Percentiles rank a stretch among this genome's conserved stretches.
phyloP scores from a whole-genome alignment of 805 yeast genomes.

The Spencermartinsiella europaea region DNA sequence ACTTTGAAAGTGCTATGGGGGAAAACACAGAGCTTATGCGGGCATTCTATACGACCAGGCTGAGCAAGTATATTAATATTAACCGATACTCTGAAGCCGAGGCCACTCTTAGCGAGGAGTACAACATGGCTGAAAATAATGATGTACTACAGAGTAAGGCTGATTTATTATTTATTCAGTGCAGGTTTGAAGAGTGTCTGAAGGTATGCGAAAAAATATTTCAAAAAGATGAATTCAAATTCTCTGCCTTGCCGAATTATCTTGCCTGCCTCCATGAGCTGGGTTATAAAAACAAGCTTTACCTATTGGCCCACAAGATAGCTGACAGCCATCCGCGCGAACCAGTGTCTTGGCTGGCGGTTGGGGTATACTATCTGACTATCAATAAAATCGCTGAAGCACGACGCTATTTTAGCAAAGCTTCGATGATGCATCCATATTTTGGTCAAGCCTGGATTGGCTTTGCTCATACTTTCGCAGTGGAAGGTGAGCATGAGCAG shows the following conservation, averaged over 20 bases:
- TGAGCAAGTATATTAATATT: conserved; percentile 64
- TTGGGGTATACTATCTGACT: conserved; percentile 82
- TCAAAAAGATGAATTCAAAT: conserved; percentile 58
- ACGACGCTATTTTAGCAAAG: conserved; percentile 78
- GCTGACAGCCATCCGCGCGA: conserved; percentile 79
- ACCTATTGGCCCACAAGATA: conserved; percentile 72
- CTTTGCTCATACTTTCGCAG: conserved; percentile 95
- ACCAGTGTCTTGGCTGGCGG: conserved; percentile 86
- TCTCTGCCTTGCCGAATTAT: conserved; percentile 69
- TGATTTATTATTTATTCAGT: conserved; percentile 64
- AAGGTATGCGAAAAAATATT: conserved; percentile 58
- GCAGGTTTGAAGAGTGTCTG: conserved; percentile 73
- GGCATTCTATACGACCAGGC: conserved; percentile 65
- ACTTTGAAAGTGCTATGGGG: conserved; percentile 58
- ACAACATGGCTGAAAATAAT: conserved; percentile 58
- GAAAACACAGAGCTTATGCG: conserved; percentile 78
- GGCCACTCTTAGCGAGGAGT: conserved; percentile 60
- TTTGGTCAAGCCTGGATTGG: conserved; percentile 98
- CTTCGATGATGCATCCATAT: conserved; percentile 81
- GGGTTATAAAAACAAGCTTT: conserved; percentile 75
- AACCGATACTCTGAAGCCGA: conserved; percentile 61
- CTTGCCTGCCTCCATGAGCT: conserved; percentile 80
- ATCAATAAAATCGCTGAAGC: conserved; percentile 74
- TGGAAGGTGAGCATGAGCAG: conserved; percentile 98
- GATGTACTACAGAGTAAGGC: conserved; percentile 68